Percentiles rank a stretch among this genome's conserved stretches.
These are phyloP conservation scores for Berkeleyomyces rouxiae DNA, from an alignment of 2,329 filamentous ascomycete species.

Conservation along the genomic window DNA sequence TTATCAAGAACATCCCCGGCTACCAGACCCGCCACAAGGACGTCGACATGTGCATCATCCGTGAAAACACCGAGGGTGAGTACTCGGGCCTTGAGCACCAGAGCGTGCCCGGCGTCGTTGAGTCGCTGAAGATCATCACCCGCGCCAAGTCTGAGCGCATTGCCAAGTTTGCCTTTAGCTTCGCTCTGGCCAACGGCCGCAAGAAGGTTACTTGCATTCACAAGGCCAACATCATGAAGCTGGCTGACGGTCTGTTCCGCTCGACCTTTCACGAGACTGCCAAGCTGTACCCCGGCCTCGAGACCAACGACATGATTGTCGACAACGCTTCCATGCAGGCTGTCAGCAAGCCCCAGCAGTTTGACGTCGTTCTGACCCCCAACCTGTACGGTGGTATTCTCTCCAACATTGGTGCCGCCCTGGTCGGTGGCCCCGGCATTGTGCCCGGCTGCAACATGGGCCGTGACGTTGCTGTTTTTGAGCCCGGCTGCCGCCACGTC, in stretches of 20 bases:
- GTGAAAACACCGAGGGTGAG: constrained; percentile 99
- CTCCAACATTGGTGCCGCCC: constrained; percentile 94
- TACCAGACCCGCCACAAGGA: constrained; percentile 95
- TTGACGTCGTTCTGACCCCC: constrained; percentile 99
- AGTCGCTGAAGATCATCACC: constrained; percentile 99
- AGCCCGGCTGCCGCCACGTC: constrained; percentile 97
- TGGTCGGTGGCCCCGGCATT: constrained; percentile 91
- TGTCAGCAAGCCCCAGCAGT: constrained; percentile 89
- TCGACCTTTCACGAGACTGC: constrained; percentile 88
- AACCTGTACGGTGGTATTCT: constrained; percentile 98
- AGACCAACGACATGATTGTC: constrained; percentile 99
- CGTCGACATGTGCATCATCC: constrained; percentile 97
- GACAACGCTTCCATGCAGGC: constrained; percentile 99
- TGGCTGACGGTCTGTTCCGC: constrained; percentile 96
- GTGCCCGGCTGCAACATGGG: constrained; percentile 99
- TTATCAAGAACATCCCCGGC: constrained; percentile 99
- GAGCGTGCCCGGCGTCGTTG: constrained; percentile 87
- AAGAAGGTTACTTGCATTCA: constrained; percentile 99
- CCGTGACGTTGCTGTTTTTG: constrained; percentile 92
- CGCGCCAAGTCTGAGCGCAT: constrained; percentile 98
- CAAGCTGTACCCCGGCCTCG: constrained; percentile 87
- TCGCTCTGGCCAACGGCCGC: constrained; percentile 94
- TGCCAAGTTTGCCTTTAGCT: constrained; percentile 95
- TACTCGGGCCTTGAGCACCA: constrained; percentile 99
- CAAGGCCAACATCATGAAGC: constrained; percentile 99